These are phyloP conservation scores for Colletotrichum liaoningense DNA, from an alignment of 2,329 filamentous ascomycete genomes.

Conservation along the genomic window DNA sequence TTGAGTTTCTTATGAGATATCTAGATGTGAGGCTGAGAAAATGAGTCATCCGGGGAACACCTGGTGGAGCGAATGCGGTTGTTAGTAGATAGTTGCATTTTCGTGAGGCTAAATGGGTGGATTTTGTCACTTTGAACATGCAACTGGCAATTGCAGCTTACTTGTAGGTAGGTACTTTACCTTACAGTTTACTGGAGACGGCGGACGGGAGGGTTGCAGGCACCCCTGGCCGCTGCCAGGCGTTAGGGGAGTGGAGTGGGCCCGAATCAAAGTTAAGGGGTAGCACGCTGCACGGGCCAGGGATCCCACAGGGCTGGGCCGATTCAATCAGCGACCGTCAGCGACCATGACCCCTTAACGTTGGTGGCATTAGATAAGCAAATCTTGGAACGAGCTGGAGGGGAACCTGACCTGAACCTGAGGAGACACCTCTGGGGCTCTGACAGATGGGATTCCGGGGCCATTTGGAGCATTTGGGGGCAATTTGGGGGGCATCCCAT, in stretches of 20 bases:
- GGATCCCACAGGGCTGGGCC: conserved; percentile 26
- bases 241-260: conserved; percentile 6
- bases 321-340: background rate
- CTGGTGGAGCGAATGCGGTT: background rate
- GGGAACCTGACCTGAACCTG: background rate
- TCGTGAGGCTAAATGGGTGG: background rate
- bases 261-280: conserved; percentile 29
- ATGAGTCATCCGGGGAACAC: background rate
- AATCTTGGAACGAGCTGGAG: background rate
- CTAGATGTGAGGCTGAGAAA: background rate
- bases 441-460: background rate
- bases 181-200: background rate
- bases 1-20: background rate
- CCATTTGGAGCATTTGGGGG: too few relatives aligned
- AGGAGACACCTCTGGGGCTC: background rate
- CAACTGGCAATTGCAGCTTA: too few relatives aligned
- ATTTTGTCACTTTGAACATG: background rate
- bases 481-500: background rate
- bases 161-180: too few relatives aligned
- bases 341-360: background rate
- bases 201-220: background rate
- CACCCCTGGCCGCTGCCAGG: background rate
- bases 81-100: background rate
- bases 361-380: background rate
- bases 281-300: conserved; percentile 22